Base-by-base conservation (phyloP, 805 yeast genomes). In the Metschnikowia cerradonensis region DNA sequence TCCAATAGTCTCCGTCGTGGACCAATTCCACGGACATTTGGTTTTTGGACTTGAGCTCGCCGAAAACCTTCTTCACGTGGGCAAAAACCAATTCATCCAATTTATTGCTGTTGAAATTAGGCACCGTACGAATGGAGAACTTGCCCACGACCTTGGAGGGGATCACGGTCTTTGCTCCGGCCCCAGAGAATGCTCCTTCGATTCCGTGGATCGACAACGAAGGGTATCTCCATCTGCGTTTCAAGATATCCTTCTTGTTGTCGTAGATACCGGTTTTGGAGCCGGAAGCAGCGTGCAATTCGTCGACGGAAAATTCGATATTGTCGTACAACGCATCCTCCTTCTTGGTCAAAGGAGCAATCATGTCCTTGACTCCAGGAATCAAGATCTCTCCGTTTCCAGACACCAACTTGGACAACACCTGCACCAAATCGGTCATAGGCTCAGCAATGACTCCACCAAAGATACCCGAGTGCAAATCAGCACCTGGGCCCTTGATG, bases 221-320 rank as follows among this genome's bases (percentile, higher is more conserved):
- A 50, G 99, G 99, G 73, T 78, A 90, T 79, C 99, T 86, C 99
- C 99, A 94, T 80, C 99, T 84, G 71, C 91, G 97, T 87, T 90
- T 92, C 63, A 94, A 80, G 52, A 96, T 90, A 52, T 84, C 86
- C 73, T 90, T 84, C 72, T 90, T 88, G 67, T 79, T 78, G 56
- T 82, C 77, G 73, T 84, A 85, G 53, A 91, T 77, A 35, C 90
- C 82, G 42, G 97, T 90, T 56, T 89, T 67, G 7, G 97, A 85
- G 47, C 98, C 97, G 17, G 92, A 77, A 45, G 97, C 96, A 19
- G 81, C 83, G 66, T 91, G 88, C 67, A 94, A 81, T 60, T 91
- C 98, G 36, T 79, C 83, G 48, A 91, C 80, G 45, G 85, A 82
- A 66, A 86, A 94, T 65, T 90, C 96, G 67, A 94, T 91, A 49